Evolutionary conservation across 148 eudicot species (phyloP), one percentile per base, ranked within the genome.

Genomic region (Silene latifolia): DNA sequence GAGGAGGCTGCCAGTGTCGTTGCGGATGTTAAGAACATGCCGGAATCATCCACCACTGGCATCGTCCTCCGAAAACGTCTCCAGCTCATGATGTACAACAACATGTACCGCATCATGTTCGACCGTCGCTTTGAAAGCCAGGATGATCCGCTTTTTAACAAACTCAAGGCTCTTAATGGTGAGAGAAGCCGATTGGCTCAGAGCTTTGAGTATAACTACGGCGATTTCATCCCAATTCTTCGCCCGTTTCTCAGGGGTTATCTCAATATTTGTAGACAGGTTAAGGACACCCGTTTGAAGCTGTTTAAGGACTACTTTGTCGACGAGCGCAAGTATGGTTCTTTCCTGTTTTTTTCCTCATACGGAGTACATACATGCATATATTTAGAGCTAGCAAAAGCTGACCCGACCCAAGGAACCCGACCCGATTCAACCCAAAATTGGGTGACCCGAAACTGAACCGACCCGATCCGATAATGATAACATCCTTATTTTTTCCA

Each of bases 151-250:
- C 70, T 89, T 53, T 91, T 80, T 72, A 73, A 79, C 74, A 89
- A 83, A 73, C 81, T 91, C 17, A 91, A 79, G 87, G 89, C 88
- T 5, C 71, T 89, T 53, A 91, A 91, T 67, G 93, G 93, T 1
- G 91, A 91, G 79, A 86, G 97, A 69, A 89, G 93, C 62, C 76
- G 88, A 21, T 74, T 91, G 78, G 88, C 90, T 29, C 97, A 91
- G 84, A 91, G 97, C 82, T 88, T 91, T 46, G 93, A 91, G 71
- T 91, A 89, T 47, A 91, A 91, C 19, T 91, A 88, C 51, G 97
- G 97, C 0, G 97, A 91, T 86, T 91, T 91, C 25, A 87, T 91
- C 32, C 97, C 97, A 0, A 79, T 91, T 66, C 73, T 91, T 61
- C 84, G 97, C 75, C 97, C 97, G 0, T 88, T 91, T 72, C 82